These are phyloP conservation scores for Calamus simplicifolius DNA, from an alignment of 176 grass and related monocot species.

Conservation along the genomic window DNA sequence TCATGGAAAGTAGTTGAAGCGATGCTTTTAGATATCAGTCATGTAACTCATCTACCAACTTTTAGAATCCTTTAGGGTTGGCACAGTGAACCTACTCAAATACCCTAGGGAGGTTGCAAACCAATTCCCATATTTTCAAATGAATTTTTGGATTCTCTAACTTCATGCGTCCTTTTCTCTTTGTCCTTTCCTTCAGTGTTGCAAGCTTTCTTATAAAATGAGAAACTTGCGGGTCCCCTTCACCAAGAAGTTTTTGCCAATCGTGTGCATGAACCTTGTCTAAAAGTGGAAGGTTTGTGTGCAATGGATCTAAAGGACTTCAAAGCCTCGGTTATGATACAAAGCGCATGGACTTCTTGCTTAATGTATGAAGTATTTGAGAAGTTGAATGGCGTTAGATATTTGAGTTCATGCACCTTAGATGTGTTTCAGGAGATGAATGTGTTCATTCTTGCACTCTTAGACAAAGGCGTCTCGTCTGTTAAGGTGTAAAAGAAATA, in stretches of 20 bases:
- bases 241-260: background rate
- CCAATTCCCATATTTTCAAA: slow-evolving; percentile 43
- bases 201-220: slow-evolving; percentile 43
- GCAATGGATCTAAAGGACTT: slow-evolving; percentile 13
- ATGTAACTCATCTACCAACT: slow-evolving; percentile 9
- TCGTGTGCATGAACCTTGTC: slow-evolving; percentile 30
- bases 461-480: too few relatives aligned
- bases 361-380: slow-evolving; percentile 6
- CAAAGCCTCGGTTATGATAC: background rate
- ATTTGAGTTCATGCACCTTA: slow-evolving; percentile 39
- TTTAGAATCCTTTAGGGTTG: background rate
- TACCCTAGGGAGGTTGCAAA: slow-evolving; percentile 29
- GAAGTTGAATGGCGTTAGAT: slow-evolving; percentile 18
- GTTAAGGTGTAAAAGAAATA: too few relatives aligned
- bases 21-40: slow-evolving; percentile 17
- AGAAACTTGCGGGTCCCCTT: slow-evolving; percentile 31
- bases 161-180: slow-evolving; percentile 44
- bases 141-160: slow-evolving; percentile 35
- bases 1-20: slow-evolving; percentile 19
- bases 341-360: slow-evolving; percentile 43
- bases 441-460: background rate
- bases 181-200: slow-evolving; percentile 39
- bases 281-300: slow-evolving; percentile 30
- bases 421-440: slow-evolving; percentile 5
- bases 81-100: slow-evolving; percentile 27